Evolutionary conservation across 805 yeast genomes (phyloP), one percentile per base, ranked within the genome.

Genomic region (Pichia thaimueangensis): DNA sequence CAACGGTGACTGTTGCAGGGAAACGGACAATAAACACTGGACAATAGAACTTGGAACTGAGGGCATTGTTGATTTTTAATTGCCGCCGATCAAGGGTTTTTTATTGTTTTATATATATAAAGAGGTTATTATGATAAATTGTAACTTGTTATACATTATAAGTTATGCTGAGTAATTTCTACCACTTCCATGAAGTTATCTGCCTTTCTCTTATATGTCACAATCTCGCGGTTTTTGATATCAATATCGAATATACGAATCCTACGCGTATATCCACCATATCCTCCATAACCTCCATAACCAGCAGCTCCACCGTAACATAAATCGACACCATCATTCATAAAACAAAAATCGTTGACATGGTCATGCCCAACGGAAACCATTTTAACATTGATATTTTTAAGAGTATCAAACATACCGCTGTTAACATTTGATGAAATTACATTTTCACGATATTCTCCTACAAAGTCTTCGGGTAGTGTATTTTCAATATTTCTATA

Each of bases 231-330:
- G 7, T 60, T 54, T 5, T 3, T 6, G 1, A 74, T 57, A 57
- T 87, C 81, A 11, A 89, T 53, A 32, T 84, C 87, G 57, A 71
- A 91, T 0, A 82, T 53, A 37, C 98, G 69, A 35, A 87, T 55
- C 42, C 97, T 71, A 53, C 98, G 75, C n/a, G 82, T 69, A 25
- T 82, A 86, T 2, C 89, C 91, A 1, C 88, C 91, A 54, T 88
- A 87, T 0, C 97, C 97, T 11, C 83, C 97, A 58, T 93, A 93
- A 0, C 96, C 97, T 30, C 97, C 98, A 63, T 86, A 94, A 13
- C 97, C 98, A 5, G 76, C 72, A 1, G 80, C 94, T 21, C 98
- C 98, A 4, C 96, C 98, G 57, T 87, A 88, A 56, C 98, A 93
- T 27, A 93, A 65, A 95, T 95, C 86, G 25, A 43, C 64, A 64